A percentile compares a stretch with the other conserved stretches of the same genome.
phyloP scores from a whole-genome alignment of 2,329 filamentous ascomycete species.

The Phaeomoniella chlamydospora region DNA sequence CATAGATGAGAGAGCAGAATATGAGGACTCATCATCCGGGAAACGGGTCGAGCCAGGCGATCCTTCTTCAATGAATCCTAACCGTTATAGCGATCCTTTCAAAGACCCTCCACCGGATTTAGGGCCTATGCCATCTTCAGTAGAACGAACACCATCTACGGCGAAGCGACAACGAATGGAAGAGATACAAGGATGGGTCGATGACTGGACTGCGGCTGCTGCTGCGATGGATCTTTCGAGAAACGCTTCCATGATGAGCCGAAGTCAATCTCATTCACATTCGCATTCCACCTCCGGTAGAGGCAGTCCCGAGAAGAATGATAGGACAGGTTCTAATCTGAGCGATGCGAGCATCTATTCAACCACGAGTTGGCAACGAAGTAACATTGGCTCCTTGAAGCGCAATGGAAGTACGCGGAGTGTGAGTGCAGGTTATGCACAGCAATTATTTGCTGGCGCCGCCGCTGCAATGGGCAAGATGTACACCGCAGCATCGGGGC shows the following conservation, averaged over 20 bases:
- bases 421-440: slow-evolving; percentile 9
- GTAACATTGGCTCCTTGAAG: slow-evolving; percentile 22
- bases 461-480: slow-evolving; percentile 10
- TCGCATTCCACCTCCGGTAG: slow-evolving; percentile 6
- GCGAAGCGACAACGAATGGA: slow-evolving; percentile 7
- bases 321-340: slow-evolving; percentile 40
- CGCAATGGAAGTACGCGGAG: slow-evolving; percentile 10
- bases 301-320: slow-evolving; percentile 26
- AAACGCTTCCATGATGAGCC: slow-evolving; percentile 10
- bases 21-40: slow-evolving; percentile 17
- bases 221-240: slow-evolving; percentile 11
- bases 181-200: slow-evolving; percentile 13
- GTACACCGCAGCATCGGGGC: not conserved
- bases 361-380: slow-evolving; percentile 6
- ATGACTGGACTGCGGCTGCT: slow-evolving; percentile 13
- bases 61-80: not conserved
- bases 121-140: slow-evolving; percentile 5
- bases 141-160: slow-evolving; percentile 1
- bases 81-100: slow-evolving; percentile 9
- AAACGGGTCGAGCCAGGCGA: slow-evolving; percentile 3
- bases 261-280: slow-evolving; percentile 10
- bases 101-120: slow-evolving; percentile 6
- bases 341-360: slow-evolving; percentile 33
- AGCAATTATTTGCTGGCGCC: slow-evolving; percentile 9
- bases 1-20: slow-evolving; percentile 48